Percentiles rank a stretch among this genome's conserved stretches.
These are phyloP conservation scores for Phytopythium oedochilum DNA, from an alignment of 352 stramenopile species.

Conservation along the genomic window DNA sequence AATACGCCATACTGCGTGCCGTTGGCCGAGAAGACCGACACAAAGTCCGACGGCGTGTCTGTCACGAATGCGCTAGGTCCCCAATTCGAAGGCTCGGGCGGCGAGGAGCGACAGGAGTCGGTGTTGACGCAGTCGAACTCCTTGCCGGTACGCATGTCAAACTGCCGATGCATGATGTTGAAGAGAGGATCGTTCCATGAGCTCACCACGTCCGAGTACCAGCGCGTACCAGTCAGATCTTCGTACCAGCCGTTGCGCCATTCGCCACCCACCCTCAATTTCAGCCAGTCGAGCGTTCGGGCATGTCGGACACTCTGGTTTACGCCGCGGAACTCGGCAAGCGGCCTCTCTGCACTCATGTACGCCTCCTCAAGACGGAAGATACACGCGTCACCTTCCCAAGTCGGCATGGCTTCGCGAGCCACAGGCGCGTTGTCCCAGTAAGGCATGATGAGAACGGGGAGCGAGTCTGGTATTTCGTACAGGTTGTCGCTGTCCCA, in stretches of 20 bases:
- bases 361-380: constrained; percentile 5
- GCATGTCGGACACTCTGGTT: constrained; percentile 9
- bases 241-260: constrained; percentile 28
- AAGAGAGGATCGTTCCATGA: constrained; percentile 12
- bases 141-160: constrained; percentile 14
- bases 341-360: neutral
- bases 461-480: constrained; percentile 4
- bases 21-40: constrained; percentile 11
- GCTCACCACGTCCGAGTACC: constrained; percentile 20
- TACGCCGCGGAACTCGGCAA: constrained; percentile 10
- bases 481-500: neutral
- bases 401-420: constrained; percentile 8
- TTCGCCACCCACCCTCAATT: neutral
- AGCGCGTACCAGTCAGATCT: constrained; percentile 13
- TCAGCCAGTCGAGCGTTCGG: constrained; percentile 14
- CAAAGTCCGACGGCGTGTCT: neutral
- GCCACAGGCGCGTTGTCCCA: constrained; percentile 2
- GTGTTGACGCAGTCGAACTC: constrained; percentile 10
- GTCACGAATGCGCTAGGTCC: neutral
- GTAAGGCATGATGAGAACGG: constrained; percentile 11
- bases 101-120: neutral
- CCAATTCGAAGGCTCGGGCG: neutral
- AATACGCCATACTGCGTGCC: constrained; percentile 21
- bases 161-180: constrained; percentile 16
- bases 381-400: constrained; percentile 7